Evolutionary conservation across 2,329 filamentous ascomycete genomes (phyloP), one percentile per base, ranked within the genome.

Genomic region (Conoideocrella luteorostrata): DNA sequence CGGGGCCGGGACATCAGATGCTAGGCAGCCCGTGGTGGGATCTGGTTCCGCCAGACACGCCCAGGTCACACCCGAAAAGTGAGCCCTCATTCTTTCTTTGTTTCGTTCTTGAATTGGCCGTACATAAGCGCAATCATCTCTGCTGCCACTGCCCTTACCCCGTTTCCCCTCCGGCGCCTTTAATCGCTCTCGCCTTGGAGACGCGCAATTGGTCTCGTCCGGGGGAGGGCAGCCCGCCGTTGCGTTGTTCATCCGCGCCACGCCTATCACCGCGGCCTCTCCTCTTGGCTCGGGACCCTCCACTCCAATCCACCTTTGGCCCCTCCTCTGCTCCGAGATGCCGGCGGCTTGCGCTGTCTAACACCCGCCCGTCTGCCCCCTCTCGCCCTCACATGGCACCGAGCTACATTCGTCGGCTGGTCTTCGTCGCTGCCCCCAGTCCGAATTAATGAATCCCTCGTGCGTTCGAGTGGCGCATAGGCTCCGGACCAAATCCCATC

Each of bases 11-110:
- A 67, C 66, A 51, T 62, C 68, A 53, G 68, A 69, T 38, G 65
- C 59, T 64, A 70, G 59, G 56, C 69, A 70, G 52, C 59, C 68
- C 51, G 59, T 56, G 38, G 60, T 59, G 49, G 63, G 68, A 47
- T 60, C 73, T 46, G 63, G 61, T 47, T 63, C 66, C 43, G 67
- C 72, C 52, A 71, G 74, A 52, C 72, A 71, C 54, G 61, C 68
- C 41, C 68, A 71, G 51, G 54, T 67, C 40, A 66, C 58, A 46
- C 66, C 63, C 29, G 77, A 80, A 54, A 80, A 80, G 77, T 80
- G 66, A 65, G 75, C 75, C 28, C 32, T 39, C 43, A 45, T 20
- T 47, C 38, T 40, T 47, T 41, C 21, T 47, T 40, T 24, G 26
- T 46, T 21, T 40, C 23, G 42, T 20, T 43, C 43, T 47, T 18